Evolutionary conservation across 257 asterid genomes (phyloP), one percentile per base, ranked within the genome.

Genomic region (Solanum corneliomulleri): DNA sequence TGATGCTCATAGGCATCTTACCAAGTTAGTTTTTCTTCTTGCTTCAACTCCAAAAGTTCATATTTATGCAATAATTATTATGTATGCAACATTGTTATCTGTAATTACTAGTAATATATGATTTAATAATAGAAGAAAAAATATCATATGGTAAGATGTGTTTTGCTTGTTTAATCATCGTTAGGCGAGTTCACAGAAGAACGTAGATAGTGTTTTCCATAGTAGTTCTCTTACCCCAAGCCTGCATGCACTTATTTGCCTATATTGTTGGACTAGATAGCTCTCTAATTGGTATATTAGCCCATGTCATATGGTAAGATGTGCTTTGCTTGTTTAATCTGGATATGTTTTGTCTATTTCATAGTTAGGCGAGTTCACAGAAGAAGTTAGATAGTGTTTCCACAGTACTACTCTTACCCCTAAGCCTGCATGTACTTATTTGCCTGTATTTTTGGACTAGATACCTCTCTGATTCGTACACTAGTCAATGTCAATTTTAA

Each of bases 1-100:
- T 93, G 99, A 97, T 91, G 98, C 94, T 83, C 94, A 97, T 85
- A 93, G 99, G 89, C 99, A 97, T 90, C 92, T 97, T 86, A 93
- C 91, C 94, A 97, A 98, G 99, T 95, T 82, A 69, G 86, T 77
- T 41, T 83, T 87, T 74, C 78, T 88, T 87, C 83, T 91, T 72
- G 47, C 41, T 49, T 47, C 18, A n/a, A 33, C 74, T 41, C 78
- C 83, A 66, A 37, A 77, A 84, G 71, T 31, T 44, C 49, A 62
- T 90, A 72, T 81, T 39, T 76, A 83, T 68, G 25, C 42, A 47
- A 29, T 47, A 49, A 29, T 27, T 49, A 78, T 44, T 27, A 9
- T 78, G 5, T 49, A 80, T 31, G 44, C 69, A 29, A 18, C 35
- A 29, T 35, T 10, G 10, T 80, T 45, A 45, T 42, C 37, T n/a